Base-by-base conservation (phyloP, 1,284 basidiomycete species). In the Spongispora temasekensis region DNA sequence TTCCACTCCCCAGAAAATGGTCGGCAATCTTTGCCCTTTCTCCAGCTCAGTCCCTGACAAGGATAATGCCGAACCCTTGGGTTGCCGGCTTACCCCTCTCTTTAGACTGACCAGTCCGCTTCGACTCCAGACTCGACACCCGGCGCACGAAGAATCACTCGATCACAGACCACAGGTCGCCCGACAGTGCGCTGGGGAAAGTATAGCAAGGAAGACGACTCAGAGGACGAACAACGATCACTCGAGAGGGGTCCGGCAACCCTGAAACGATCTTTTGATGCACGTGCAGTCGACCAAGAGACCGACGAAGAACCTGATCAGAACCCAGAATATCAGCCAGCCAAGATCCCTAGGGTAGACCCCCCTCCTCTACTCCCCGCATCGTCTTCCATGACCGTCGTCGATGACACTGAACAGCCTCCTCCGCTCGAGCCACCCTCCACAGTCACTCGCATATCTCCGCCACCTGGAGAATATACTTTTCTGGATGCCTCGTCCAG, bases 401-500 rank as follows among this genome's bases (percentile, higher is more conserved):
- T 75, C 17, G 70, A 74, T 23, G 68, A 66, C n/a, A 6, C 42
- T 4, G 68, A 73, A 30, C 52, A 60, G 21, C 58, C 48, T 25
- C 59, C 60, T 19, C 30, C 52, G 21, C 30, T 53, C n/a, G 64
- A 72, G 5, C 42, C 27, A 0, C 35, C 59, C n/a, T 55, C 63
- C 8, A 25, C 42, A 15, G 23, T 61, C 5, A 50, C 72, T 30
- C 63, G 59, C 30, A 23, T 55, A 12, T 72, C 74, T 7, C 73
- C 75, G 6, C 68, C 71, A 8, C 1, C 75, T 2, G 72, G 74
- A 48, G 75, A 73, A 63, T 73, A 76, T 30, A 73, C 72, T 44
- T 73, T 73, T 27, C 60, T 73, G 50, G 72, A 73, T n/a, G 74
- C 72, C 40, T 76, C 72, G 5, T 75, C 75, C 42, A 74, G 74